Conservation (phyloP, 139 green algal species). For the Parachlorella kessleri region DNA sequence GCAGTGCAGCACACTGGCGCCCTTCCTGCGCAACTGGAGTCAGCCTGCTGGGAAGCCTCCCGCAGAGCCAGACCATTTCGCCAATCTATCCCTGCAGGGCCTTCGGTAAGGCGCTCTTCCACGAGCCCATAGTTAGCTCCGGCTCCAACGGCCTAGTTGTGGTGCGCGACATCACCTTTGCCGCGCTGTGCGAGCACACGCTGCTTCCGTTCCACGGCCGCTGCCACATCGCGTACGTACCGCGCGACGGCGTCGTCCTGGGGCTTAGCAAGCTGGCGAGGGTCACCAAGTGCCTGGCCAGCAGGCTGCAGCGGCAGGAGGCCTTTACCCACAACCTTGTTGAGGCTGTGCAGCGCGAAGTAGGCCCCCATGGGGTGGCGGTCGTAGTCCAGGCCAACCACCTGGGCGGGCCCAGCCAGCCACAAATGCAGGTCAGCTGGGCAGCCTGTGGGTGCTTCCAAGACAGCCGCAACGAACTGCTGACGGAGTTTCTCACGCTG, state of each 20-base stretch:
- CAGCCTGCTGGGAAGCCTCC: not conserved
- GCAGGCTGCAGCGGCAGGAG: constrained; percentile 75
- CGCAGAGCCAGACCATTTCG: not conserved
- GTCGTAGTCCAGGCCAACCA: constrained; percentile 73
- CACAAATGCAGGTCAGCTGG: constrained; percentile 12
- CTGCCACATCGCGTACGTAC: constrained; percentile 93
- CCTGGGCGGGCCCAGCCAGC: constrained; percentile 35
- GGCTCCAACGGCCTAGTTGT: constrained; percentile 69
- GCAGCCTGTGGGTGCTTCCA: constrained; percentile 24
- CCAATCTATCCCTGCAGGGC: constrained; percentile 42
- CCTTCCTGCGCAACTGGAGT: too few species aligned
- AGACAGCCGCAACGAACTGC: not conserved
- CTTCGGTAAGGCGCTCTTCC: constrained; percentile 77
- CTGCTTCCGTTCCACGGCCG: constrained; percentile 94
- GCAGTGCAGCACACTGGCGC: not conserved
- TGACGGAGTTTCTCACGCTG: constrained; percentile 59
- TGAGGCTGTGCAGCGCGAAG: constrained; percentile 46
- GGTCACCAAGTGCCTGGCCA: constrained; percentile 74
- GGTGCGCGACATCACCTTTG: constrained; percentile 93
- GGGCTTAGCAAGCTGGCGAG: constrained; percentile 89
- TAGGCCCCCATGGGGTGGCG: constrained; percentile 54
- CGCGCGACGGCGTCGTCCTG: constrained; percentile 73
- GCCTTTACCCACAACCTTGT: constrained; percentile 55
- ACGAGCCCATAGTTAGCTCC: constrained; percentile 65
- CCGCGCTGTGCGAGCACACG: constrained; percentile 66